Evolutionary conservation across 2,329 filamentous ascomycete genomes (phyloP).

Genomic region (Diplodia seriata): DNA sequence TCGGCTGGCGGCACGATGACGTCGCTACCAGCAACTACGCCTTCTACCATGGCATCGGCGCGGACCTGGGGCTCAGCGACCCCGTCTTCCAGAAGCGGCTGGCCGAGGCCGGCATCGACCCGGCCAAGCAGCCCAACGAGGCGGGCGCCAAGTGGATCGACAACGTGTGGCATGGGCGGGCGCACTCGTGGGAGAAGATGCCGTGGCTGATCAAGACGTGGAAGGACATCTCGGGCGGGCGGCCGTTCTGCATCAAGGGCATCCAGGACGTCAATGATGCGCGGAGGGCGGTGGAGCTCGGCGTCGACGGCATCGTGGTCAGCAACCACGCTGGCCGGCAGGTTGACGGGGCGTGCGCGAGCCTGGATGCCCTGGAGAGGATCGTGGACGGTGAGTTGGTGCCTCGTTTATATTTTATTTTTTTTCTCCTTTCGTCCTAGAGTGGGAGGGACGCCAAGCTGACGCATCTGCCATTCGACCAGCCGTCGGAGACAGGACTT

Average conservation of each 20-base stretch:
- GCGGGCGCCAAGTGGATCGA: constrained; percentile 70
- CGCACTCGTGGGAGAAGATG: constrained; percentile 71
- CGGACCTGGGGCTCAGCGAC: constrained; percentile 64
- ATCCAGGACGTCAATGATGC: constrained; percentile 73
- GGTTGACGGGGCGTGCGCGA: constrained; percentile 66
- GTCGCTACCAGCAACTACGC: constrained; percentile 65
- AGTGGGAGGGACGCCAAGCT: constrained; percentile 12
- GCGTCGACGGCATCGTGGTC: constrained; percentile 60
- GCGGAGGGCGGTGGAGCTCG: constrained; percentile 63
- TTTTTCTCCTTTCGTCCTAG: constrained; percentile 3
- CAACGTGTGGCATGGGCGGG: constrained; percentile 68
- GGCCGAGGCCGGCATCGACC: constrained; percentile 61
- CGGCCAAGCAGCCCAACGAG: constrained; percentile 58
- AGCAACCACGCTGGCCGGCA: constrained; percentile 66
- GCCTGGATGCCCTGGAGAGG: constrained; percentile 65
- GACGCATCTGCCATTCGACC: constrained; percentile 8
- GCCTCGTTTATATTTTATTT: too few species aligned
- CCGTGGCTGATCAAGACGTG: constrained; percentile 68
- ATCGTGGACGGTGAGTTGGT: constrained; percentile 57
- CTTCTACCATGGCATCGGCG: constrained; percentile 67
- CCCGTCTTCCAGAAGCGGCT: constrained; percentile 65
- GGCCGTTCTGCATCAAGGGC: constrained; percentile 70
- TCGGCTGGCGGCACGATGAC: constrained; percentile 68
- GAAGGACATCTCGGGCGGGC: constrained; percentile 60
- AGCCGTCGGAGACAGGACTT: constrained; percentile 58